Base-by-base conservation (phyloP, 2,329 filamentous ascomycete genomes). In the Fusarium pilosicola region DNA sequence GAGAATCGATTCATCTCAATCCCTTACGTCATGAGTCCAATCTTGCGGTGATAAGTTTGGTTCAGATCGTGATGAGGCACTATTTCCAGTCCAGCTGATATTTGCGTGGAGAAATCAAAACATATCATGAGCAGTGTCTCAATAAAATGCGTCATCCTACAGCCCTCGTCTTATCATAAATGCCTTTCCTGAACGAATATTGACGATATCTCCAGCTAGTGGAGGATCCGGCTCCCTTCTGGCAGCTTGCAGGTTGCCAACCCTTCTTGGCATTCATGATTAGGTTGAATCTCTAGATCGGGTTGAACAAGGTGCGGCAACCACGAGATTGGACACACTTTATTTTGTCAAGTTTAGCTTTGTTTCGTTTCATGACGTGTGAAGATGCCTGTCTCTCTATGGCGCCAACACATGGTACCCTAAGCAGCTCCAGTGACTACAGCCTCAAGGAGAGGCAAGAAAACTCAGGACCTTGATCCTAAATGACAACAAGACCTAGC, bases 341-440 rank as follows among this genome's bases (percentile, higher is more conserved):
- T 72, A 69, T 60, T 68, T 70, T 62, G 32, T 59, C 57, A 55
- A 34, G 34, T 61, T 67, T 67, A 44, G 26, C 48, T 48, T 41
- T 61, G 62, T 76, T 70, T 58, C 62, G 64, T 77, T 71, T 74
- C 74, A 74, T 77, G 68, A 76, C 74, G 71, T 74, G 58, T 76
- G 32, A 46, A 70, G 45, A 67, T 54, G 39, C 60, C 56, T 66
- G 42, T 65, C 26, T 60, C 41, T 51, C 38, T 41, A 45, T 55
- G 20, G 56, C 46, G 24, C 51, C 60, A 72, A 60, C 75, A 77
- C 74, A 72, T 77, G 72, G 71, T 72, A 45, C 41, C 32, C 63
- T 55, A 58, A 41, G 20, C 39, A 62, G 45, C 52, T 7, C 38
- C n/a, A 56, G 38, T 48, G 42, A 59, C 38, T 38, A 55, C 26